Evolutionary conservation across 164 flowering plant genomes (phyloP).

Genomic region (Liquidambar formosana): DNA sequence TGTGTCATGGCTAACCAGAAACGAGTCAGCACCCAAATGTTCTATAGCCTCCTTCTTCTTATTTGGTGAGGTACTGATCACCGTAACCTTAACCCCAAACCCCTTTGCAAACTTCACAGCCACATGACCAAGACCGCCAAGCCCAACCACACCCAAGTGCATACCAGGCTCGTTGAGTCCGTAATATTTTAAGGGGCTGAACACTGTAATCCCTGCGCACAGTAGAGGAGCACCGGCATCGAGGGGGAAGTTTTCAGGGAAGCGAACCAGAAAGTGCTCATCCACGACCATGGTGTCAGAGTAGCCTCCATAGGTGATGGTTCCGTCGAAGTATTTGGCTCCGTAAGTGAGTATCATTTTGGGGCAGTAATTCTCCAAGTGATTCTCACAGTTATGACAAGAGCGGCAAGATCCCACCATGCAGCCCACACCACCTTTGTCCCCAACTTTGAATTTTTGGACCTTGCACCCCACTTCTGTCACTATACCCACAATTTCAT

Average conservation of each 20-base stretch:
- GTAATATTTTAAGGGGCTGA: slow-evolving; percentile 46
- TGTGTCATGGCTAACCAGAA: slow-evolving; percentile 40
- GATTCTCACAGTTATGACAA: slow-evolving; percentile 35
- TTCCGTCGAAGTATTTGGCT: slow-evolving; percentile 34
- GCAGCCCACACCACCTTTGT: slow-evolving; percentile 63
- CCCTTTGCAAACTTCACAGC: slow-evolving; percentile 63
- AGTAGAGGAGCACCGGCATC: slow-evolving; percentile 40
- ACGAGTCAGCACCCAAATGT: slow-evolving; percentile 47
- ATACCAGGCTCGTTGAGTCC: slow-evolving; percentile 36
- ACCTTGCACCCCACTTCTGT: slow-evolving; percentile 56
- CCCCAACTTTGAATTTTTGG: slow-evolving; percentile 49
- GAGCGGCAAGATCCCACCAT: slow-evolving; percentile 47
- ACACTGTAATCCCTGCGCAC: slow-evolving; percentile 57
- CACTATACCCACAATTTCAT: slow-evolving; percentile 53
- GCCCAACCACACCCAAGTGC: slow-evolving; percentile 50
- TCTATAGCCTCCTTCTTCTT: slow-evolving; percentile 47
- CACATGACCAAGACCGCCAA: slow-evolving; percentile 59
- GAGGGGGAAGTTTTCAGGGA: slow-evolving; percentile 45
- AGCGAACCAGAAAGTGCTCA: slow-evolving; percentile 29
- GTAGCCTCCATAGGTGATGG: slow-evolving; percentile 47
- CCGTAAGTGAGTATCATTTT: slow-evolving; percentile 33
- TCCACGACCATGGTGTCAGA: slow-evolving; percentile 37
- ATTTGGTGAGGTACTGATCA: slow-evolving; percentile 44
- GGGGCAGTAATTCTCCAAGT: slow-evolving; percentile 56
- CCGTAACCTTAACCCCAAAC: slow-evolving; percentile 48